Evolutionary conservation across 352 stramenopile species (phyloP), one percentile per base, ranked within the genome.

Genomic region (Phytopythium chamaehyphon): DNA sequence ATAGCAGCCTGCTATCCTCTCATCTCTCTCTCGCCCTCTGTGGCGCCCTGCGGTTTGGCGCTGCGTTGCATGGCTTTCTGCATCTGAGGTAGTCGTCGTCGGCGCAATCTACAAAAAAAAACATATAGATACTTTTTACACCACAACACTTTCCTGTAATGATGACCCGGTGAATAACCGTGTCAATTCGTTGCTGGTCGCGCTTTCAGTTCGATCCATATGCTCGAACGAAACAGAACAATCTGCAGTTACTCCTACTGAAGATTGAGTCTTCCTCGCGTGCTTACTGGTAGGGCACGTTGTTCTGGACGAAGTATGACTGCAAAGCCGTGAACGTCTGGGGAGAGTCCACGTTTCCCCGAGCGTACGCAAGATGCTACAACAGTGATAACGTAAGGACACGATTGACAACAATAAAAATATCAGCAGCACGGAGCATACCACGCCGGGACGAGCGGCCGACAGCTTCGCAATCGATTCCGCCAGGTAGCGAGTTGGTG

Each of bases 401-500:
- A 0, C 9, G 22, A 28, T 54, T 42, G 54, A 7, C 33, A 35
- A n/a, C 51, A 50, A 61, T 31, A 54, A 73, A 2, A 12, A 10
- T 46, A 26, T 1, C 7, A 24, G n/a, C n/a, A n/a, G n/a, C n/a
- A n/a, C n/a, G n/a, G n/a, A 24, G 16, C 14, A 54, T 53, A 92
- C 82, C 73, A 86, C 73, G 28, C 76, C 78, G 40, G 81, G 76
- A 55, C 71, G 72, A 39, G 76, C 62, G 15, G 64, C 74, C n/a
- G 82, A 88, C 14, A 90, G 54, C 60, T 87, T 85, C 8, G 74
- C 64, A 14, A 92, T 66, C 15, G 71, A 86, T 31, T 87, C 75
- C 5, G 71, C 70, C 53, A 92, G 61, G 44, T 87, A 92, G 39
- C 72, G 71, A 40, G 76, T 77, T 38, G 74, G 55, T 6, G 62